Evolutionary conservation across 73 alveolate genomes (phyloP).

Genomic region (Paramecium biaurelia): DNA sequence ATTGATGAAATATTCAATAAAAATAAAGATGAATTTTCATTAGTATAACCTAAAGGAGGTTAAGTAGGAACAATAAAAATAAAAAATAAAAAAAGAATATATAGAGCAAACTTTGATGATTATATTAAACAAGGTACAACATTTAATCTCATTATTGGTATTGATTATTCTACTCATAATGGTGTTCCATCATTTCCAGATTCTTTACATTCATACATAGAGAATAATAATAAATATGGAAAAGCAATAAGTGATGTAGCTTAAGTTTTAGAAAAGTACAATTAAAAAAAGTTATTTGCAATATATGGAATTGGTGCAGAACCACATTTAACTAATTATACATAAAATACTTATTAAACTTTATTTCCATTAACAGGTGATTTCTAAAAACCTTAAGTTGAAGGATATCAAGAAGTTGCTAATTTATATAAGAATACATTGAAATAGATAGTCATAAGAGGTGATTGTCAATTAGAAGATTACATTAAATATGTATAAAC

Average conservation of each 20-base stretch:
- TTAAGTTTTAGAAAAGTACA: background rate
- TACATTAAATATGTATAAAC: background rate
- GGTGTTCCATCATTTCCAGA: slow-evolving; percentile 67
- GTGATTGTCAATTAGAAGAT: background rate
- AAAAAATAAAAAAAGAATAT: background rate
- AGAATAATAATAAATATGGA: background rate
- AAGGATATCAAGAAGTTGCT: background rate
- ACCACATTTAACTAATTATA: slow-evolving; percentile 19
- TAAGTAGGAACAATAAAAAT: slow-evolving; percentile 59
- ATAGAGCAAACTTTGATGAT: slow-evolving; percentile 75
- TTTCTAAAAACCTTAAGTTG: slow-evolving; percentile 1
- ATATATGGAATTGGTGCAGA: slow-evolving; percentile 45
- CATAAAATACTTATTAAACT: background rate
- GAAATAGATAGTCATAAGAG: background rate
- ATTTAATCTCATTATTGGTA: slow-evolving; percentile 76
- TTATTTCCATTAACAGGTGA: slow-evolving; percentile 47
- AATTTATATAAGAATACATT: background rate
- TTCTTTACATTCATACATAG: background rate
- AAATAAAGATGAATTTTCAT: background rate
- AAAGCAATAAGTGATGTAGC: background rate
- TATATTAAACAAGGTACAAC: slow-evolving; percentile 82
- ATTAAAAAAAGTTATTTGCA: background rate
- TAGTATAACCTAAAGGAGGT: slow-evolving; percentile 48
- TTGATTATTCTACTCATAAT: slow-evolving; percentile 91
- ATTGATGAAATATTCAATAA: slow-evolving; percentile 32